Evolutionary conservation across 805 yeast species (phyloP).

Genomic region (Metschnikowia kunwiensis): DNA sequence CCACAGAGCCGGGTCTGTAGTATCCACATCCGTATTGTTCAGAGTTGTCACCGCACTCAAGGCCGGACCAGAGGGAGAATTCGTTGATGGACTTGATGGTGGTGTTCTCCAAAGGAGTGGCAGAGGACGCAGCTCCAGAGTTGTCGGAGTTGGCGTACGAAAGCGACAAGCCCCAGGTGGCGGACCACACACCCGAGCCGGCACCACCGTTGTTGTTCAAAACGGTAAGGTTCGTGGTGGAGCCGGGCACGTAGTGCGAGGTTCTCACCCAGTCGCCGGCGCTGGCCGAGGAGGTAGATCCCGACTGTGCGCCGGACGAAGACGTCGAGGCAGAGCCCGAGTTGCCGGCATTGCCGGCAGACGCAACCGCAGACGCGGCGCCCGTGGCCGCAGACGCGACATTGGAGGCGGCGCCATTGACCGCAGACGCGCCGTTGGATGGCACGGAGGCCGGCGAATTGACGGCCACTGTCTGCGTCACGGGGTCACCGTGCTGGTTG

Average conservation of each 20-base stretch:
- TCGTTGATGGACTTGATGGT: constrained; percentile 72
- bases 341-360: constrained; percentile 16
- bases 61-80: constrained; percentile 75
- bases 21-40: constrained; percentile 68
- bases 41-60: constrained; percentile 41
- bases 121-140: constrained; percentile 61
- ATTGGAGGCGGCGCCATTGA: constrained; percentile 1
- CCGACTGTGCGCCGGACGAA: constrained; percentile 26
- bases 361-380: constrained; percentile 2
- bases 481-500: constrained; percentile 52
- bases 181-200: constrained; percentile 86
- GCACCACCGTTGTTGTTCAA: constrained; percentile 86
- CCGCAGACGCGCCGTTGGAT: neutral
- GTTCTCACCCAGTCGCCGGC: constrained; percentile 60
- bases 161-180: constrained; percentile 87
- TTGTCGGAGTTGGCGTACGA: constrained; percentile 82
- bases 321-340: constrained; percentile 31
- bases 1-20: constrained; percentile 83
- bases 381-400: constrained; percentile 2
- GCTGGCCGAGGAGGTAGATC: constrained; percentile 23
- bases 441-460: neutral
- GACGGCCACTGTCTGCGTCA: constrained; percentile 17
- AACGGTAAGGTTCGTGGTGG: constrained; percentile 71
- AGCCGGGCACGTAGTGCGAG: constrained; percentile 66
- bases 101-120: constrained; percentile 67